phyloP scores from a whole-genome alignment of 257 asterid species.

The Thymus quinquecostatus region DNA sequence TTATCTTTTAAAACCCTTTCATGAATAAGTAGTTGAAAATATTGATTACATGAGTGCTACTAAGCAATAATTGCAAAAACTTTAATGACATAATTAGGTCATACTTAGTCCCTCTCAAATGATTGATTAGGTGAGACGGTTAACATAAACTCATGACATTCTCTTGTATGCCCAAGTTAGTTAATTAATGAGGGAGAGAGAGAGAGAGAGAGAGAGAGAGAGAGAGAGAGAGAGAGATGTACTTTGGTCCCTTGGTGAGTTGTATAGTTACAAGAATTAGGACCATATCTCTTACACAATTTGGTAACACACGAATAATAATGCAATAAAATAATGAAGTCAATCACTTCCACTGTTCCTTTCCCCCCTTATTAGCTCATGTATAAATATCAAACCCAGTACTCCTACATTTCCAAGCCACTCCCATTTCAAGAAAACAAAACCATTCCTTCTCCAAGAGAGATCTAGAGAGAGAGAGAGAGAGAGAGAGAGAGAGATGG shows the following conservation, averaged over 20 bases:
- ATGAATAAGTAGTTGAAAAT: too few species aligned
- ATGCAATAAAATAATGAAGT: conserved; percentile 44
- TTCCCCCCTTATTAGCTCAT: conserved; percentile 27
- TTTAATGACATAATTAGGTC: conserved; percentile 28
- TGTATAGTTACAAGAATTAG: conserved; percentile 39
- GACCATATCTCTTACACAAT: conserved; percentile 32
- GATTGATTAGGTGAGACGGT: conserved; percentile 46
- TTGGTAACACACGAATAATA: conserved; percentile 34
- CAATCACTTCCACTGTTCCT: conserved; percentile 43
- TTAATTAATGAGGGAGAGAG: conserved; percentile 18
- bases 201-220: background rate
- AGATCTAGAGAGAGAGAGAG: conserved; percentile 1
- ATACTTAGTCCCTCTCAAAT: conserved; percentile 38
- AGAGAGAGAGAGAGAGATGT: conserved; percentile 43
- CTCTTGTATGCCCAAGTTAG: background rate
- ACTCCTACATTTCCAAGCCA: conserved; percentile 34
- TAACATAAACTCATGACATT: conserved; percentile 30
- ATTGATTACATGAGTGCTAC: background rate
- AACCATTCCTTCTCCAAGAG: background rate
- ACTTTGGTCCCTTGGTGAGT: conserved; percentile 39
- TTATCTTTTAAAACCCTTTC: too few species aligned
- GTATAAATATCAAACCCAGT: conserved; percentile 50
- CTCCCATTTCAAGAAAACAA: background rate
- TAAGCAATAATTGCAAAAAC: background rate
- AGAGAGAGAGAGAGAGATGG: conserved; percentile 41